Evolutionary conservation across 352 stramenopile genomes (phyloP).

Genomic region (Phytophthora pluvialis): DNA sequence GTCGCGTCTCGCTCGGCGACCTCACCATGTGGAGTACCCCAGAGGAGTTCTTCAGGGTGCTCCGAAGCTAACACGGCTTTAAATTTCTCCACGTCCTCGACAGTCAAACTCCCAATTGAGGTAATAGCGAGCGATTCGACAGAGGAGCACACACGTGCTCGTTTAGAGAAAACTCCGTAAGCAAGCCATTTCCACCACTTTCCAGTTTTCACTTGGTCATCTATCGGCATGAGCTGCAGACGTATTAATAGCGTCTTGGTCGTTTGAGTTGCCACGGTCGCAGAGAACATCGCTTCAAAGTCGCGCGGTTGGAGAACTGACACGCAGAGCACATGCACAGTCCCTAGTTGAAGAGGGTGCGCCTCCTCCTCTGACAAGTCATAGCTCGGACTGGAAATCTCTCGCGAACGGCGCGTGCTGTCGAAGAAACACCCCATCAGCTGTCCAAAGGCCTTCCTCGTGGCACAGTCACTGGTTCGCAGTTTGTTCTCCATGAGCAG

Average conservation of each 20-base stretch:
- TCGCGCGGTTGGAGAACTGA: neutral
- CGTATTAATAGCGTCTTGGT: neutral
- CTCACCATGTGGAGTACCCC: neutral
- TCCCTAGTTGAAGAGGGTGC: neutral
- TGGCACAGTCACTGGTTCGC: neutral
- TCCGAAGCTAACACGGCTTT: slow-evolving; percentile 7
- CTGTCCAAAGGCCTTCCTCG: neutral
- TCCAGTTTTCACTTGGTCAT: neutral
- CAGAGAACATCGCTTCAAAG: neutral
- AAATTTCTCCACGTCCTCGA: slow-evolving; percentile 7
- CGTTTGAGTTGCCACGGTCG: neutral
- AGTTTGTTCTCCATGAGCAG: neutral
- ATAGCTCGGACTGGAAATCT: neutral
- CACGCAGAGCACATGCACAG: neutral
- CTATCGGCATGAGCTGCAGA: neutral
- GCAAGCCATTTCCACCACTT: slow-evolving; percentile 25
- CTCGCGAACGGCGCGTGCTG: no score
- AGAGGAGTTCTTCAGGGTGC: slow-evolving; percentile 16
- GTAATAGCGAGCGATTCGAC: slow-evolving; percentile 8
- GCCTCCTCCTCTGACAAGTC: neutral
- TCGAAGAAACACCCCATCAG: neutral
- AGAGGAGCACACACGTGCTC: neutral
- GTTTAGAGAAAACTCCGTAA: slow-evolving; percentile 20
- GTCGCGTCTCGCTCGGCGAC: slow-evolving; percentile 1
- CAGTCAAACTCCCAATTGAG: slow-evolving; percentile 5